A percentile compares a stretch with the other conserved stretches of the same genome.
phyloP scores from a whole-genome alignment of 23 red algal species.

The Gracilaria domingensis region DNA sequence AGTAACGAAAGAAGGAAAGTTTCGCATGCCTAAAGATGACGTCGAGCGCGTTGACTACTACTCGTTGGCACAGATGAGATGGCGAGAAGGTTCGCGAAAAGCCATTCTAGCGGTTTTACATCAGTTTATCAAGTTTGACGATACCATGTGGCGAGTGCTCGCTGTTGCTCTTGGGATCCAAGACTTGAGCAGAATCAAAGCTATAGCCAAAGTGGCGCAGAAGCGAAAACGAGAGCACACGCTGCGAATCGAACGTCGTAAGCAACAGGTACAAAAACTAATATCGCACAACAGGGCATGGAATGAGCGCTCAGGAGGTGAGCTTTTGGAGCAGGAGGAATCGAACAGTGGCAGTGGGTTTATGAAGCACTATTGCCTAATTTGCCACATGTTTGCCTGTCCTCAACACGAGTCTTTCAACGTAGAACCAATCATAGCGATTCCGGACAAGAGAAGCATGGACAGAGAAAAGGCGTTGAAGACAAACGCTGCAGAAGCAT shows the following conservation, averaged over 20 bases:
- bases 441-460: conserved; percentile 31
- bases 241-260: background rate
- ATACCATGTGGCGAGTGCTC: conserved; percentile 65
- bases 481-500: background rate
- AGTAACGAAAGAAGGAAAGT: conserved; percentile 56
- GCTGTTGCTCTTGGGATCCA: conserved; percentile 54
- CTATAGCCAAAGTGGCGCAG: conserved; percentile 67
- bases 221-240: conserved; percentile 34
- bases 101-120: conserved; percentile 52
- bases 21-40: conserved; percentile 68
- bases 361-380: conserved; percentile 64
- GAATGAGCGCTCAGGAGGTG: background rate
- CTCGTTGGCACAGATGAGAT: conserved; percentile 43
- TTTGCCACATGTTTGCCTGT: conserved; percentile 67
- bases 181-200: conserved; percentile 46
- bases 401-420: conserved; percentile 54
- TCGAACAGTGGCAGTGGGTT: background rate
- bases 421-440: conserved; percentile 61
- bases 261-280: background rate
- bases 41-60: conserved; percentile 57
- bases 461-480: conserved; percentile 30
- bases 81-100: conserved; percentile 60
- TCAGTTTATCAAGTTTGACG: conserved; percentile 58
- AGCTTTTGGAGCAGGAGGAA: conserved; percentile 26
- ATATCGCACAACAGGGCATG: background rate